Conservation (phyloP, 306 rosid species). For the Myrica gale region DNA sequence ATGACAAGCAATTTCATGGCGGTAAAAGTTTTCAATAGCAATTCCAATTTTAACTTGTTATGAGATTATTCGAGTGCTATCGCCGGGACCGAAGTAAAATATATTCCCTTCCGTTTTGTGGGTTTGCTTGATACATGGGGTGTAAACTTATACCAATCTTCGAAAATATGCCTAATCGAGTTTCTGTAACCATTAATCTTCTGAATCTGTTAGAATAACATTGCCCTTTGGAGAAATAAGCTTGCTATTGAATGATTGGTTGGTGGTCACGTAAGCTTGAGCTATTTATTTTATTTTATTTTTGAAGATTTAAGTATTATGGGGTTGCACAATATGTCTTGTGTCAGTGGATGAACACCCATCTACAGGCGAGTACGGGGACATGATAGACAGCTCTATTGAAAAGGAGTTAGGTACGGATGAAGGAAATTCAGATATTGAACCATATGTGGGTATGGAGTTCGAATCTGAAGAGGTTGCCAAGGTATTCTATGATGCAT, state of each 20-base stretch:
- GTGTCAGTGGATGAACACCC: slow-evolving; percentile 46
- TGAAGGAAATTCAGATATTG: slow-evolving; percentile 29
- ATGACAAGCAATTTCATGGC: neutral
- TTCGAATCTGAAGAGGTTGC: slow-evolving; percentile 49
- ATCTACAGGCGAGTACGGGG: slow-evolving; percentile 34
- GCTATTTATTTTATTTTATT: neutral
- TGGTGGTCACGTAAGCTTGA: neutral
- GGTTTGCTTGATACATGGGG: neutral
- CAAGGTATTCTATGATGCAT: slow-evolving; percentile 48
- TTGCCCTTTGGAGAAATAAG: neutral
- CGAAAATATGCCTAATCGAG: neutral
- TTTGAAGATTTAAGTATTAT: slow-evolving; percentile 3
- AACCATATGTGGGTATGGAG: slow-evolving; percentile 54
- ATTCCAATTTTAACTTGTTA: neutral
- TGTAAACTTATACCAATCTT: neutral
- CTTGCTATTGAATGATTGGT: neutral
- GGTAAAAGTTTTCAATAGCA: neutral
- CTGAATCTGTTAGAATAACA: neutral
- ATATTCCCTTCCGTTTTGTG: neutral
- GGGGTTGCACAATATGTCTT: slow-evolving; percentile 15
- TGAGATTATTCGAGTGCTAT: neutral
- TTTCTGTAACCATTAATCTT: neutral
- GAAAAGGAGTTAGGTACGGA: slow-evolving; percentile 24
- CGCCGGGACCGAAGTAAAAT: neutral
- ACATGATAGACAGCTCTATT: slow-evolving; percentile 30